A percentile compares a stretch with the other conserved stretches of the same genome.
These are phyloP conservation scores for Hippophae gyantsensis DNA, from an alignment of 306 rosid species.

Conservation along the genomic window DNA sequence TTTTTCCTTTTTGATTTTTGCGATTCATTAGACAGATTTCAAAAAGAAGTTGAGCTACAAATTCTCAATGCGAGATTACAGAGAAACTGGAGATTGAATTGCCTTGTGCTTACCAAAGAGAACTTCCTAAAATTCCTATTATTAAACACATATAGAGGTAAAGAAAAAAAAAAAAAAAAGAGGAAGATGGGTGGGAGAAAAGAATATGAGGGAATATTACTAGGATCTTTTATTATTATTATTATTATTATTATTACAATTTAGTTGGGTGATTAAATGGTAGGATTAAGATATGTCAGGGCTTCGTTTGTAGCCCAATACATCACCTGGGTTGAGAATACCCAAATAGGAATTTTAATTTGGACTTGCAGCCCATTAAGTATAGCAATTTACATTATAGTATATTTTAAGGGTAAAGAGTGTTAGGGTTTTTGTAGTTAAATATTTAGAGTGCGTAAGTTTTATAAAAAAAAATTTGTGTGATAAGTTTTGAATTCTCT, in stretches of 20 bases:
- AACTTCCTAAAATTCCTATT: neutral
- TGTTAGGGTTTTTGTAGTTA: too few species aligned
- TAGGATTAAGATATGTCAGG: neutral
- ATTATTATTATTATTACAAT: too few species aligned
- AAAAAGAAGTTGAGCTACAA: neutral
- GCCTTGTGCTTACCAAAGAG: neutral
- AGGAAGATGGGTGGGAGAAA: neutral
- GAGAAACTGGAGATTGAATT: neutral
- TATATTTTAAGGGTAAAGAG: too few species aligned
- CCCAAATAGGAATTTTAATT: too few species aligned
- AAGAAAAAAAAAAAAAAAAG: neutral
- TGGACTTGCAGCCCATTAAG: neutral
- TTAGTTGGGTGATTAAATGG: too few species aligned
- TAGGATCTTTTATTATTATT: neutral
- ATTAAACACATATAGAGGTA: neutral
- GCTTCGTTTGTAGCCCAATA: neutral
- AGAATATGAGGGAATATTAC: constrained; percentile 14
- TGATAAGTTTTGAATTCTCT: too few species aligned
- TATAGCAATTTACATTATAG: too few species aligned
- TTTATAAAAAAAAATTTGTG: too few species aligned
- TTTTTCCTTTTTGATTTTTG: neutral
- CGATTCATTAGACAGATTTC: neutral
- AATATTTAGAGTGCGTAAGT: too few species aligned
- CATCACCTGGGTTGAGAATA: too few species aligned
- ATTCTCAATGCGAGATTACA: neutral